phyloP scores from a whole-genome alignment of 140 eudicot genomes.

The Oenanthe javanica region DNA sequence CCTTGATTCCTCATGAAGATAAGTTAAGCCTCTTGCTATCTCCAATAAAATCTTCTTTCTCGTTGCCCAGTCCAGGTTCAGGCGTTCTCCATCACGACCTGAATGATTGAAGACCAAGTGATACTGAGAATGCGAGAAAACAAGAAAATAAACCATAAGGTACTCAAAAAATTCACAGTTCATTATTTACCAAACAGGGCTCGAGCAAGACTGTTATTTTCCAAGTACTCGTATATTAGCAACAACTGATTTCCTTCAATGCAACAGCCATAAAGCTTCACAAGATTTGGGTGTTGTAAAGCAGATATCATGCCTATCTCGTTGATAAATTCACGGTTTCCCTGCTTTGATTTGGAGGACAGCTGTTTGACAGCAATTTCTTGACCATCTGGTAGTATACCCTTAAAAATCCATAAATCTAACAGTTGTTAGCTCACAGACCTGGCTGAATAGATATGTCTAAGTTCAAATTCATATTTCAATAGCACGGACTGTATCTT shows the following conservation, averaged over 20 bases:
- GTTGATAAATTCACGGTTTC: constrained; percentile 15
- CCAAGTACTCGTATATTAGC: constrained; percentile 15
- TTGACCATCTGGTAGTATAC: constrained; percentile 11
- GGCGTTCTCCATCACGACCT: constrained; percentile 8
- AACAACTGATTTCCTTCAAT: constrained; percentile 13
- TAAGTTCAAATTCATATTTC: background rate
- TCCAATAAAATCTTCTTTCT: constrained; percentile 13
- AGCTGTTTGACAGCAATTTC: constrained; percentile 17
- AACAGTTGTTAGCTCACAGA: background rate
- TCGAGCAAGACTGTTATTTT: constrained; percentile 12
- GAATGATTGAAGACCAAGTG: background rate
- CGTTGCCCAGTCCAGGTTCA: constrained; percentile 14
- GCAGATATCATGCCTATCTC: constrained; percentile 18
- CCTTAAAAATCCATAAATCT: constrained; percentile 3
- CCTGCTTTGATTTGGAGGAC: constrained; percentile 20
- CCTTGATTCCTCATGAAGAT: constrained; percentile 17
- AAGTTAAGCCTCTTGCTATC: constrained; percentile 18
- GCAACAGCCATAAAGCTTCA: constrained; percentile 13
- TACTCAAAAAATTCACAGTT: background rate
- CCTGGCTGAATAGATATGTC: background rate
- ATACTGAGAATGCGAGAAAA: background rate
- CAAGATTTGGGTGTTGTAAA: constrained; percentile 16
- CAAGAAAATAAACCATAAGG: background rate
- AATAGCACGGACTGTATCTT: background rate
- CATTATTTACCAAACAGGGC: constrained; percentile 13